Evolutionary conservation across 306 rosid genomes (phyloP).

Genomic region (Pueraria montana): DNA sequence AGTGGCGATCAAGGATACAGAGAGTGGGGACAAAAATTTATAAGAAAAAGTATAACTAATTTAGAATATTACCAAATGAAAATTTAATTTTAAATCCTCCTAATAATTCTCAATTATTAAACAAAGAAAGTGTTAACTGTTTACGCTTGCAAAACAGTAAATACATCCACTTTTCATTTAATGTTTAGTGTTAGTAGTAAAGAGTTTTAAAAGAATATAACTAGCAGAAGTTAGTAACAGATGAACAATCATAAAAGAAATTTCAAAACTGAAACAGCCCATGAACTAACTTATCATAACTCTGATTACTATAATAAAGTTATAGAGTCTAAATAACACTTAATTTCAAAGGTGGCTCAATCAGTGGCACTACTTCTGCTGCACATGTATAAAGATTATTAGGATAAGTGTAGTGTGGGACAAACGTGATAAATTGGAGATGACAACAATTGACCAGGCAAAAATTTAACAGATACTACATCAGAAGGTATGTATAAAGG

Average conservation of each 20-base stretch:
- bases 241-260: constrained; percentile 1
- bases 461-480: not conserved
- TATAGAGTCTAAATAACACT: constrained; percentile 1
- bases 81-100: not conserved
- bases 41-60: not conserved
- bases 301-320: constrained; percentile 8
- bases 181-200: not conserved
- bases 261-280: not conserved
- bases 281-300: constrained; percentile 4
- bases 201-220: not conserved
- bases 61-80: not conserved
- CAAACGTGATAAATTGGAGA: not conserved
- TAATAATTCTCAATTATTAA: not conserved
- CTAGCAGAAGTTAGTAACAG: not conserved
- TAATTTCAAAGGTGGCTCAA: not conserved
- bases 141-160: too few relatives aligned
- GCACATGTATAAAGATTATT: not conserved
- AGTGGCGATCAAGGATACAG: not conserved
- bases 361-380: not conserved
- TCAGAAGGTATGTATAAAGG: not conserved
- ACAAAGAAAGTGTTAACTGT: not conserved
- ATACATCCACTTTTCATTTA: not conserved
- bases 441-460: not conserved
- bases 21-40: not conserved
- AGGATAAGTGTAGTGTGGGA: not conserved